These are phyloP conservation scores for Cucurbita argyrosperma DNA, from an alignment of 306 rosid genomes.

Conservation along the genomic window DNA sequence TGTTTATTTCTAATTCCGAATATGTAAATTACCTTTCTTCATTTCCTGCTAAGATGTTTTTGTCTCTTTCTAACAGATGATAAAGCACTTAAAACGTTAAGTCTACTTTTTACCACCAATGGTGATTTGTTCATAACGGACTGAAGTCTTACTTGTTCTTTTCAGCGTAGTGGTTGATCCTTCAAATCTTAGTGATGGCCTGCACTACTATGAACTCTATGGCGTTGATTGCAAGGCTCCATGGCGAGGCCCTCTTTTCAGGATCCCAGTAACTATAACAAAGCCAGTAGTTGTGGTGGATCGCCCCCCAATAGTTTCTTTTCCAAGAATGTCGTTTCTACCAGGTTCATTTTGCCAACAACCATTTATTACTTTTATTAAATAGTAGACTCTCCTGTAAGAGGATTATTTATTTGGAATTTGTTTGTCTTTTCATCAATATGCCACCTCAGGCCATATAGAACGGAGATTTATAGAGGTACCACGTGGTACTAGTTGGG, in stretches of 20 bases:
- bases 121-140: neutral
- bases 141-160: neutral
- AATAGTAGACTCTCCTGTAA: neutral
- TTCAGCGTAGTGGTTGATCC: conserved; percentile 85
- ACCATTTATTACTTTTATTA: neutral
- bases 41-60: neutral
- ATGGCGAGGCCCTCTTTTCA: conserved; percentile 95
- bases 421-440: conserved; percentile 7
- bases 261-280: conserved; percentile 79
- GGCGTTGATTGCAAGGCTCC: conserved; percentile 92
- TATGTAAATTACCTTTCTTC: neutral
- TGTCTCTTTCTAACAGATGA: neutral
- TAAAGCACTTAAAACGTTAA: neutral
- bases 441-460: conserved; percentile 56
- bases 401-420: neutral
- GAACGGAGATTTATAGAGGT: conserved; percentile 84
- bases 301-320: conserved; percentile 50
- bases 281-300: conserved; percentile 51
- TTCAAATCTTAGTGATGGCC: conserved; percentile 58
- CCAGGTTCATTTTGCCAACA: conserved; percentile 46
- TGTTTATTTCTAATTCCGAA: neutral
- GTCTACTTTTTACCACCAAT: neutral
- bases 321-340: conserved; percentile 54
- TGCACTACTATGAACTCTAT: conserved; percentile 77
- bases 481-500: conserved; percentile 85